A percentile compares a stretch with the other conserved stretches of the same genome.
Conservation (phyloP, 306 rosid species). For the Mimosa pudica region DNA sequence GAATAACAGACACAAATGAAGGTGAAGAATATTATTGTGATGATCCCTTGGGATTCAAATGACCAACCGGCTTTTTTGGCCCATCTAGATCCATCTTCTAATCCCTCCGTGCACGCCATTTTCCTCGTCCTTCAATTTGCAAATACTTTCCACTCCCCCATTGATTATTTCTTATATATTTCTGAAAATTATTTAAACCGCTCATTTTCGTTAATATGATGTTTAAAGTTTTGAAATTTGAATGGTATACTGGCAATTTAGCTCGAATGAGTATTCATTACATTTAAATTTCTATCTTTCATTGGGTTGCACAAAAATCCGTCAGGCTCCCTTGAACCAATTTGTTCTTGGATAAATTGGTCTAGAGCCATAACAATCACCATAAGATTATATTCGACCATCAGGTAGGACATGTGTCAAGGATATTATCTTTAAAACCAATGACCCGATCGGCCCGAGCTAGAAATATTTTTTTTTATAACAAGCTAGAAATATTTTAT, state of each 20-base stretch:
- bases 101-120: slow-evolving; percentile 1
- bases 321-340: too few relatives aligned
- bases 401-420: too few relatives aligned
- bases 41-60: neutral
- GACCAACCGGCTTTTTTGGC: neutral
- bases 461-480: too few relatives aligned
- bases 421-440: too few relatives aligned
- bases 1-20: neutral
- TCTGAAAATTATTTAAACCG: neutral
- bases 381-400: too few relatives aligned
- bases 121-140: neutral
- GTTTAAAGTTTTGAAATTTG: neutral
- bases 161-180: neutral
- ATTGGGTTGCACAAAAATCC: too few relatives aligned
- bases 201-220: neutral
- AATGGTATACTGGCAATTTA: neutral
- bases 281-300: neutral
- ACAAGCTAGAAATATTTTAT: too few relatives aligned
- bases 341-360: too few relatives aligned
- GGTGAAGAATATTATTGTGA: neutral
- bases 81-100: neutral
- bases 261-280: neutral
- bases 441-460: too few relatives aligned
- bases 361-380: too few relatives aligned
- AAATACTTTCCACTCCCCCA: neutral